phyloP scores from a whole-genome alignment of 1,139 yeast species.

The Starmera stellimalicola region DNA sequence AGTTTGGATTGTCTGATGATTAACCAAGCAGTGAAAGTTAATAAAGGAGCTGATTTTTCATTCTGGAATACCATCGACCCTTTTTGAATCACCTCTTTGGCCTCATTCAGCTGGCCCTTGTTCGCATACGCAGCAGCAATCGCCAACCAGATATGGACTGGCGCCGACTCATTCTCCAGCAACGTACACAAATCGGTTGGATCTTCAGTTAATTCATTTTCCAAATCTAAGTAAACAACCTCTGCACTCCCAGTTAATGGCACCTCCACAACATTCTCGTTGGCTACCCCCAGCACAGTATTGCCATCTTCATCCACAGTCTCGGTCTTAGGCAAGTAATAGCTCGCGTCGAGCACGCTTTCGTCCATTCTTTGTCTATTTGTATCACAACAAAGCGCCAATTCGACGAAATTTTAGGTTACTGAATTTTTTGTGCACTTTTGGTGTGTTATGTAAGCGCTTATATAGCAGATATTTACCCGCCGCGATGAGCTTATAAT shows the following conservation, averaged over 20 bases:
- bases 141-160: slow-evolving; percentile 71
- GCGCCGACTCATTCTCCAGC: slow-evolving; percentile 71
- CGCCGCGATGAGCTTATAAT: neutral
- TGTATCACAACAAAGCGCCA: neutral
- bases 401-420: neutral
- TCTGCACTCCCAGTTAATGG: slow-evolving; percentile 61
- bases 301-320: slow-evolving; percentile 3
- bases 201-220: slow-evolving; percentile 79
- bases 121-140: slow-evolving; percentile 76
- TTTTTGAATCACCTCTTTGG: slow-evolving; percentile 50
- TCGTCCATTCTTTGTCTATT: neutral
- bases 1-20: slow-evolving; percentile 41
- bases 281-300: neutral
- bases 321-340: slow-evolving; percentile 9
- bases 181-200: slow-evolving; percentile 73
- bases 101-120: slow-evolving; percentile 48
- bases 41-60: slow-evolving; percentile 44
- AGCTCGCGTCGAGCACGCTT: neutral
- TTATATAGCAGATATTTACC: too few relatives aligned
- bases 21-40: slow-evolving; percentile 68
- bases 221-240: slow-evolving; percentile 57
- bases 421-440: too few relatives aligned
- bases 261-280: slow-evolving; percentile 36
- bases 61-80: slow-evolving; percentile 41
- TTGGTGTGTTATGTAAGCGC: too few relatives aligned